Conservation (phyloP, 2,329 filamentous ascomycete species). For the Diaporthe citriasiana region DNA sequence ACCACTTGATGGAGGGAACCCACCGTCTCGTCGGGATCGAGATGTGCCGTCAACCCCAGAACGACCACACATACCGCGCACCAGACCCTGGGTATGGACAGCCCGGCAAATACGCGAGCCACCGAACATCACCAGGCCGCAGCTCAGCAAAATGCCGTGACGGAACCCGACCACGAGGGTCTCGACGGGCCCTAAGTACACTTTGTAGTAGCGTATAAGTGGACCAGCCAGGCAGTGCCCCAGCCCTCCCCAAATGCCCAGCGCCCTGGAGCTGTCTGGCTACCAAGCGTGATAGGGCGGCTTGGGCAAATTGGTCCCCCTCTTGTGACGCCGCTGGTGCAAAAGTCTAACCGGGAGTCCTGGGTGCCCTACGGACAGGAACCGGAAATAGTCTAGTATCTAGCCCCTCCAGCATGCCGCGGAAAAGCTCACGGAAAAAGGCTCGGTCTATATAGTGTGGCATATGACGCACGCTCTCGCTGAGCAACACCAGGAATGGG, state of each 20-base stretch:
- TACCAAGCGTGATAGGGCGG: constrained; percentile 12
- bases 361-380: neutral
- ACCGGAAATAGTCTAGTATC: constrained; percentile 14
- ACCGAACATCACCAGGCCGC: neutral
- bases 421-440: neutral
- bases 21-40: constrained; percentile 3
- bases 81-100: neutral
- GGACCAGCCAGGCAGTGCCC: neutral
- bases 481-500: neutral
- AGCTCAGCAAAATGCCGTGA: neutral
- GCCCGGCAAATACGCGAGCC: constrained; percentile 3
- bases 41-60: neutral
- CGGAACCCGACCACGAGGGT: constrained; percentile 3
- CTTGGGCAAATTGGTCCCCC: constrained; percentile 7
- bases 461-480: constrained; percentile 15
- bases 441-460: neutral
- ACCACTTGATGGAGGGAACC: neutral
- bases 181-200: neutral
- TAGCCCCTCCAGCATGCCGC: too few species aligned
- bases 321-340: constrained; percentile 15
- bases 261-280: neutral
- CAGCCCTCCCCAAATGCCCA: neutral
- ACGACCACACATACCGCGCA: neutral
- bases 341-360: neutral
- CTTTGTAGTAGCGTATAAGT: neutral